Evolutionary conservation across 371 early-diverging fungal genomes (phyloP), one percentile per base, ranked within the genome.

Genomic region (Mucor ambiguus): DNA sequence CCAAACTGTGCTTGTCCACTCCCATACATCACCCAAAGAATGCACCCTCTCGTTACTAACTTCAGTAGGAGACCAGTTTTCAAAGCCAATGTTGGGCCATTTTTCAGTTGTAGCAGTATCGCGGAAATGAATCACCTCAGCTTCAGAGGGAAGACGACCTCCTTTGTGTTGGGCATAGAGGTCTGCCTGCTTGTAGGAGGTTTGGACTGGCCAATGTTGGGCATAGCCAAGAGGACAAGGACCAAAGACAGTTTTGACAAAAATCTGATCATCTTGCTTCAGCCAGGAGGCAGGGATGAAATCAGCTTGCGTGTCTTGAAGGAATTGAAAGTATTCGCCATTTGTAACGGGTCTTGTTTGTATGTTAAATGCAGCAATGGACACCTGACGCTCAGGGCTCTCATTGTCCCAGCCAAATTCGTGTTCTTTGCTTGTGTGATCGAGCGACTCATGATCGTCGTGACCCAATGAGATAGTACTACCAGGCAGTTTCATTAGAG

Each of bases 341-440:
- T 92, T 90, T 16, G 95, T 92, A 16, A 96, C 89, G 18, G 92
- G 94, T 9, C 95, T 86, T 16, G 86, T 77, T 63, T 92, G 93
- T 52, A 95, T 88, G 20, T 76, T 70, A 71, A 88, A 93, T 0
- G 78, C 56, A 28, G 67, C 22, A 11, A 89, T 83, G 0, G 60
- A 20, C 9, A 81, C 74, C 29, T 73, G 67, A 4, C 78, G 71
- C 18, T 62, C 37, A 18, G 95, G 94, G 32, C 82, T 75, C 69
- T 96, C 97, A 69, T 93, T 95, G 73, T 95, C 96, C 97, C 97
- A 96, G 16, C 95, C 95, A 81, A 89, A 91, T 20, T 68, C 67
- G 35, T 67, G 20, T 20, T 18, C 29, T 28, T 54, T 30, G n/a
- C 37, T 16, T 8, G 10, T 29, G 1, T 68, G 18, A 58, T 88